phyloP scores from a whole-genome alignment of 2,329 filamentous ascomycete genomes.

The Aspergillus bombycis region DNA sequence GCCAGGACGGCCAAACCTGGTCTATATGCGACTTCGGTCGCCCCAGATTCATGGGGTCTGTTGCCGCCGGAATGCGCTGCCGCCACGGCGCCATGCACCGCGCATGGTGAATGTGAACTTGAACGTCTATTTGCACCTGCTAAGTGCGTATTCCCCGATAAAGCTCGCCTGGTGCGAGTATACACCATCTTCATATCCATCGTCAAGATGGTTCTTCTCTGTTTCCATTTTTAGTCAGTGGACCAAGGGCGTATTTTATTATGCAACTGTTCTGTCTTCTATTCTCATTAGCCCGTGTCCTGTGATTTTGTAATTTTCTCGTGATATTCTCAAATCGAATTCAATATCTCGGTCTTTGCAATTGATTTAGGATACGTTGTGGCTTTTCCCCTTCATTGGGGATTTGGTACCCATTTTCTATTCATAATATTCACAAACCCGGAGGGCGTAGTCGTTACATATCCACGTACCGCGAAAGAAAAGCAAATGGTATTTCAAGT shows the following conservation, averaged over 20 bases:
- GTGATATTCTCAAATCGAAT: background rate
- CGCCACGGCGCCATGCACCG: conserved; percentile 28
- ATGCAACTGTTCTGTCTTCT: background rate
- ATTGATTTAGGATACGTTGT: background rate
- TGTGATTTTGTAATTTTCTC: background rate
- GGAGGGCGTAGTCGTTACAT: background rate
- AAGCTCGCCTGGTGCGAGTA: conserved; percentile 11
- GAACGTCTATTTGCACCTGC: background rate
- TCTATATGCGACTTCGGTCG: conserved; percentile 37
- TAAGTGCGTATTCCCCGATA: background rate
- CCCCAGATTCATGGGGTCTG: conserved; percentile 41
- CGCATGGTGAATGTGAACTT: background rate
- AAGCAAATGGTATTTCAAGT: background rate
- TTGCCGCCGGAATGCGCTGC: conserved; percentile 42
- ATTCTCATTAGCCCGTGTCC: background rate
- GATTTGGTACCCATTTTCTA: background rate
- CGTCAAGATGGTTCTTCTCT: background rate
- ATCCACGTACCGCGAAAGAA: background rate
- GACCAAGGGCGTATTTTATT: background rate
- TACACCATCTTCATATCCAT: background rate
- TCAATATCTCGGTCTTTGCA: background rate
- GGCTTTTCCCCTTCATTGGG: background rate
- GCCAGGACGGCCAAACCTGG: conserved; percentile 35
- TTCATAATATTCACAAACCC: background rate
- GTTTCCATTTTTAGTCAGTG: background rate